Base-by-base conservation (phyloP, 2,329 filamentous ascomycete genomes). In the Aspergillus latus region DNA sequence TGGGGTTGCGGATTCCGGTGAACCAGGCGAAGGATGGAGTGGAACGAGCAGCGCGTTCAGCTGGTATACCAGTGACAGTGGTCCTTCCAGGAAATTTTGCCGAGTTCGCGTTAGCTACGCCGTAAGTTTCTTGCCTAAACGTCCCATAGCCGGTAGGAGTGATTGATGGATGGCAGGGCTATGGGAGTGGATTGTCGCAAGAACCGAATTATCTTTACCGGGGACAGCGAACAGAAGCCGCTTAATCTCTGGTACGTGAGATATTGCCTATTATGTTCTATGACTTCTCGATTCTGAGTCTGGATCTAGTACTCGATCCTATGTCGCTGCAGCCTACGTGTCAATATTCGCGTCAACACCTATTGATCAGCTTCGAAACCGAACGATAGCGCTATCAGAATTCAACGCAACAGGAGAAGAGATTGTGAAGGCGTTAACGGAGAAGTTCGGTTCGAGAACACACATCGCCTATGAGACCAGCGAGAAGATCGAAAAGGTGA, bases 321-420 rank as follows among this genome's bases (percentile, higher is more conserved):
- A 65, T 39, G 56, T 64, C 8, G 60, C 59, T 8, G 51, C 58
- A 3, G 60, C 58, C 9, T 64, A 65, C 37, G 58, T 44, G 1
- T n/a, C 15, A 21, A 58, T 64, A 5, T 64, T 65, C 4, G 28
- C 63, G 6, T 42, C 46, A 3, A 64, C 42, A 4, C 59, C 63
- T 11, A 58, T 64, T 3, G 15, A 42, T 15, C 39, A 42, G 16
- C 42, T 62, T 1, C 32, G 53, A 16, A 54, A 57, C 15, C 56
- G 58, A 3, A 56, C 45, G 13, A 21, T 48, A 5, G 16, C 45
- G 1, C 16, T 48, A 4, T 48, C 13, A 5, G 45, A 48, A 29
- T n/a, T 48, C 4, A 5, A 5, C 7, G n/a, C 30, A 5, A 36
- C 45, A 21, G 45, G 45, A 8, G 30, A 2, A 0, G 45, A 48